These are phyloP conservation scores for Ogataea hybrid DNA, from an alignment of 1,139 yeast genomes.

Conservation along the genomic window DNA sequence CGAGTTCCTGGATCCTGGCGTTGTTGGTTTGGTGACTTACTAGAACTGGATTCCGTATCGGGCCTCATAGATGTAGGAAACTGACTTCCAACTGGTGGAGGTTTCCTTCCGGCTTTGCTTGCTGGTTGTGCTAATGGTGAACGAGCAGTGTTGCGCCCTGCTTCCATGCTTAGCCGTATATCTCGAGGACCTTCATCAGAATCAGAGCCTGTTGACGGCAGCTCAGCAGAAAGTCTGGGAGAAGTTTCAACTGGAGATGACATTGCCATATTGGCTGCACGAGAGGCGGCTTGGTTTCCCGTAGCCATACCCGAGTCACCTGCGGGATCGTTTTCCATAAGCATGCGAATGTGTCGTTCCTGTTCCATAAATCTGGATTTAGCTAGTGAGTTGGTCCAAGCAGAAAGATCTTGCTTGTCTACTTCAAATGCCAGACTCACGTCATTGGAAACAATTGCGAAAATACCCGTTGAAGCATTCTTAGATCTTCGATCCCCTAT, in stretches of 20 bases:
- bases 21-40: neutral
- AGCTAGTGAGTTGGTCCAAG: too few relatives aligned
- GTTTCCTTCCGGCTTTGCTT: slow-evolving; percentile 15
- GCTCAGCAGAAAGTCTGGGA: slow-evolving; percentile 21
- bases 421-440: too few relatives aligned
- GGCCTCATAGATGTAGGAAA: slow-evolving; percentile 22
- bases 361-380: too few relatives aligned
- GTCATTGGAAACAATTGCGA: too few relatives aligned
- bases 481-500: too few relatives aligned
- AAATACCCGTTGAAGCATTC: too few relatives aligned
- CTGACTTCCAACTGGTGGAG: slow-evolving; percentile 20
- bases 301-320: too few relatives aligned
- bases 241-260: slow-evolving; percentile 12
- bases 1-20: slow-evolving; percentile 15
- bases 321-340: too few relatives aligned
- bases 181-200: slow-evolving; percentile 10
- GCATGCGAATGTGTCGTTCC: too few relatives aligned
- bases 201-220: slow-evolving; percentile 26
- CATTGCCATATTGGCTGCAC: slow-evolving; percentile 31
- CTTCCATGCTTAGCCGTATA: too few relatives aligned
- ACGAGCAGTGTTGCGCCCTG: neutral
- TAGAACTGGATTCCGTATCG: slow-evolving; percentile 5
- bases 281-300: too few relatives aligned
- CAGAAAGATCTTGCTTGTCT: too few relatives aligned
- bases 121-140: neutral